These are phyloP conservation scores for Wickerhamomyces sp. DNA, from an alignment of 1,139 yeast species.

Conservation along the genomic window DNA sequence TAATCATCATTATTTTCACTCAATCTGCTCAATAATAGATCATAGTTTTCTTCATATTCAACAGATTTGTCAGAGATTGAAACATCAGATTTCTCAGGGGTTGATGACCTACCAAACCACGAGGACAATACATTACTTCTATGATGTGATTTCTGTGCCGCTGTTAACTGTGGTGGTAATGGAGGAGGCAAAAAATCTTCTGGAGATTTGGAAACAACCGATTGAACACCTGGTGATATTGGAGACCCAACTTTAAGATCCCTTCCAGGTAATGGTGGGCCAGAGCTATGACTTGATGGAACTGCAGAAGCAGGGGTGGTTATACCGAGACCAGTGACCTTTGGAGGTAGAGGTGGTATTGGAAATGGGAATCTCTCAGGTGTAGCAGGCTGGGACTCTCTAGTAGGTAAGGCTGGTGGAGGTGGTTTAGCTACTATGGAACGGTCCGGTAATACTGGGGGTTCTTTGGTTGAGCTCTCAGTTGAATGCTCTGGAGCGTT, in stretches of 20 bases:
- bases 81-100: conserved; percentile 6
- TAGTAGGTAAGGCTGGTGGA: conserved; percentile 10
- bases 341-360: conserved; percentile 27
- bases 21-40: conserved; percentile 36
- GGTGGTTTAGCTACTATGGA: conserved; percentile 4
- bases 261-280: conserved; percentile 10
- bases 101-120: conserved; percentile 18
- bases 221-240: neutral
- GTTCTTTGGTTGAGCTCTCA: neutral
- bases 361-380: conserved; percentile 11
- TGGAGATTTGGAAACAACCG: conserved; percentile 1
- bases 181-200: conserved; percentile 22
- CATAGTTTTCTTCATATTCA: conserved; percentile 32
- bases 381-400: conserved; percentile 2
- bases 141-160: conserved; percentile 19
- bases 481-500: neutral
- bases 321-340: conserved; percentile 2
- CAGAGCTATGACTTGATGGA: too few species aligned
- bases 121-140: conserved; percentile 13
- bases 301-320: conserved; percentile 2
- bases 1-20: conserved; percentile 33
- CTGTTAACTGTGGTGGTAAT: conserved; percentile 23
- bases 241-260: neutral
- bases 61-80: conserved; percentile 13
- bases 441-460: conserved; percentile 1